Evolutionary conservation across 805 yeast genomes (phyloP), one percentile per base, ranked within the genome.

Genomic region (Kodamaea lidongshanica): DNA sequence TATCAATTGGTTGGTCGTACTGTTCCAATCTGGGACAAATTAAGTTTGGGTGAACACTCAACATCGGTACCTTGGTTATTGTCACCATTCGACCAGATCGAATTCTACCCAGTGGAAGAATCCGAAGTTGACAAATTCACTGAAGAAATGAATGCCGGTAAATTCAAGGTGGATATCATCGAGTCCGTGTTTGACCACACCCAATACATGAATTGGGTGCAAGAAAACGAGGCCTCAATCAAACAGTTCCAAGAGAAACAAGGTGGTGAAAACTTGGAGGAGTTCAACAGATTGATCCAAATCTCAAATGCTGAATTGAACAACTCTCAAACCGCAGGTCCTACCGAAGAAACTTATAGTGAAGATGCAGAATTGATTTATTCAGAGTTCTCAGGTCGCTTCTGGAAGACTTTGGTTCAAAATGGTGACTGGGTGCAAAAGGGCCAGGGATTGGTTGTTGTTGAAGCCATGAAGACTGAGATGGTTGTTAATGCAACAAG

Each of bases 401-500:
- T 83, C 70, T 89, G 98, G 98, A 89, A 92, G 58, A 75, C 94
- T 1, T 61, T 87, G 42, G 94, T 81, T 16, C 60, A 68, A 34
- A 88, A 71, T 26, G 96, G 96, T 14, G 92, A 83, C 45, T 58
- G 41, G 4, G 94, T 89, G 16, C 60, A 65, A 30, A 70, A 61
- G 27, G 94, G 88, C 19, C 89, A 85, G 45, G 86, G 86, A 4
- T 66, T 89, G 38, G 72, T 89, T 42, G 86, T 92, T 22, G 84
- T 89, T 32, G 98, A 89, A 58, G 97, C 98, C 33, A 89, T 89
- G 98, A 89, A 89, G 68, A 92, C 97, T 0, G 98, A 89, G 60
- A 89, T 89, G 96, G 72, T 76, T 29, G 94, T 89, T 19, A 66
- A 58, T 32, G 76, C 96, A 12, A 70, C 94, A 1, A 65, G 51